Base-by-base conservation (phyloP, 2,329 filamentous ascomycete species). In the Dryadomyces quercivorus region DNA sequence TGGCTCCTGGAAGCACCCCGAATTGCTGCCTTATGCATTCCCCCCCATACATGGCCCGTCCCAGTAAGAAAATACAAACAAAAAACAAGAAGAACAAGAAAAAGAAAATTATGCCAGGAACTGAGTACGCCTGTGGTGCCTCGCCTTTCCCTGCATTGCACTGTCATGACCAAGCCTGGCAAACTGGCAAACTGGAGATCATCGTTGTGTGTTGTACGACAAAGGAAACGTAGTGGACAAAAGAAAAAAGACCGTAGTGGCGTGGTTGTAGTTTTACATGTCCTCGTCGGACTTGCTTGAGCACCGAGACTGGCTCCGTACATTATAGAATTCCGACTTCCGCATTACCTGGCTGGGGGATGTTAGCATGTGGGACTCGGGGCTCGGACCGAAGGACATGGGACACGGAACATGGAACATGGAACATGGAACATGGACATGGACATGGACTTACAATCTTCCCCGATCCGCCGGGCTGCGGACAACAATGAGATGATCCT, bases 401-500 rank as follows among this genome's bases (percentile, higher is more conserved):
- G 26, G 8, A 8, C 4, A 31, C 26, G n/a, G n/a, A n/a, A n/a
- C n/a, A n/a, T n/a, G n/a, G n/a, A n/a, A n/a, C n/a, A n/a, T n/a
- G n/a, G n/a, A n/a, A n/a, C n/a, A n/a, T n/a, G n/a, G n/a, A n/a
- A n/a, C n/a, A n/a, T n/a, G n/a, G n/a, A n/a, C n/a, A n/a, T n/a
- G n/a, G n/a, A n/a, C n/a, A n/a, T n/a, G n/a, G n/a, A 40, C 36
- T 53, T 18, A 59, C 58, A 61, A 57, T 22, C 57, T 47, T 1
- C 59, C 57, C 1, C 60, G 55, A 48, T 61, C 59, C 9, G 56
- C 42, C 2, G 56, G 48, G 20, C 34, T 58, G 42, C 60, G 54
- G 9, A 61, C 60, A 49, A 61, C 53, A 5, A 61, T 55, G 12
- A 61, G 38, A 10, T 57, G 55, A 12, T 58, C 57, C 42, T 60